A percentile compares a stretch with the other conserved stretches of the same genome.
Conservation (phyloP, 352 stramenopile genomes). For the Globisporangium emineosum region DNA sequence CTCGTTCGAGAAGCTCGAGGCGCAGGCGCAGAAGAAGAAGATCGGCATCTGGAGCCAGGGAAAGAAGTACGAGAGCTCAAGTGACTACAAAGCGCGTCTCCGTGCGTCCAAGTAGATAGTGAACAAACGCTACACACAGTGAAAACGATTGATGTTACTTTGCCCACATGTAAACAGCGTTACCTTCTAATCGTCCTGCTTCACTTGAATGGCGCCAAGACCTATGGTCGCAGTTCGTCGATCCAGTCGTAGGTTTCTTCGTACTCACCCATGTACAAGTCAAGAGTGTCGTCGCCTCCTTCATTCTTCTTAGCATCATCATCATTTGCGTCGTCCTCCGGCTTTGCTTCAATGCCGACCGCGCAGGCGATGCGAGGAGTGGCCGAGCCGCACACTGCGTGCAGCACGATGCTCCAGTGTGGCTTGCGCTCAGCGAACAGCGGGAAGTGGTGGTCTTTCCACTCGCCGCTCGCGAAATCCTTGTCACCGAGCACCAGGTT, state of each 20-base stretch:
- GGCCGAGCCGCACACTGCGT: constrained; percentile 18
- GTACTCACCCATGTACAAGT: constrained; percentile 11
- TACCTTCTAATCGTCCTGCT: not conserved
- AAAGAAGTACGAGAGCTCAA: constrained; percentile 65
- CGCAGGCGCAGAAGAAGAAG: constrained; percentile 56
- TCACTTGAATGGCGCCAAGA: not conserved
- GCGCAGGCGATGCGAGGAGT: constrained; percentile 42
- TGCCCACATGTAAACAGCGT: not conserved
- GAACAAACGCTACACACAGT: not conserved
- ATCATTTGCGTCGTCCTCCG: not conserved
- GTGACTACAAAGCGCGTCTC: constrained; percentile 75
- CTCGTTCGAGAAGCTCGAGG: constrained; percentile 65
- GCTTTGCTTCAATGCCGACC: constrained; percentile 8
- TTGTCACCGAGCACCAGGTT: constrained; percentile 21
- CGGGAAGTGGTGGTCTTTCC: constrained; percentile 35
- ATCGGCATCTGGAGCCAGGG: constrained; percentile 76
- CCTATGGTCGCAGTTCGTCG: constrained; percentile 16
- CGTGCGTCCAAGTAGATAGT: constrained; percentile 26
- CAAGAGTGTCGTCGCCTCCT: not conserved
- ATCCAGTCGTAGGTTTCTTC: constrained; percentile 16
- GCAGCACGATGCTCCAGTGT: constrained; percentile 37
- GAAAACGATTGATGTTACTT: not conserved
- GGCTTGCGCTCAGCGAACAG: constrained; percentile 18
- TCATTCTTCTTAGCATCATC: not conserved
- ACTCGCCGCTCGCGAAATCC: constrained; percentile 21